Percentiles rank a stretch among this genome's conserved stretches.
Conservation (phyloP, 768 basidiomycete species). For the Aureoboletus auriporus region DNA sequence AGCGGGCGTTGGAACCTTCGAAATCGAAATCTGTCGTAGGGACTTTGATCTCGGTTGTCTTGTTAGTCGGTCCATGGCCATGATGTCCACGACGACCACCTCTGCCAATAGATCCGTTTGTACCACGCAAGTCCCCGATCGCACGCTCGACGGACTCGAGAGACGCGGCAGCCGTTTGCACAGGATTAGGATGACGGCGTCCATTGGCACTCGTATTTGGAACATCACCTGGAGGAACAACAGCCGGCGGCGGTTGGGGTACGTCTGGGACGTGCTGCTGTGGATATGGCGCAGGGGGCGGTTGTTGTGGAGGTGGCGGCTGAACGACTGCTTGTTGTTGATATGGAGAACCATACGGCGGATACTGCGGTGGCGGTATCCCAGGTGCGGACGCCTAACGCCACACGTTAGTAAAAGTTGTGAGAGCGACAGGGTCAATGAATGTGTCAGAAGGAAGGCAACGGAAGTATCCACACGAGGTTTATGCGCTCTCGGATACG, state of each 20-base stretch:
- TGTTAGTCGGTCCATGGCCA: conserved; percentile 23
- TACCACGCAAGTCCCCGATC: conserved; percentile 45
- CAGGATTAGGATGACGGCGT: conserved; percentile 41
- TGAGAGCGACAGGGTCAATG: not conserved
- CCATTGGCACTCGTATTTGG: conserved; percentile 24
- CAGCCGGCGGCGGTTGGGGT: conserved; percentile 14
- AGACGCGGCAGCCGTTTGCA: conserved; percentile 72
- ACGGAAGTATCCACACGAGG: conserved; percentile 51
- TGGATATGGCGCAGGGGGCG: conserved; percentile 24
- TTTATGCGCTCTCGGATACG: conserved; percentile 43
- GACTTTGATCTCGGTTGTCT: conserved; percentile 45
- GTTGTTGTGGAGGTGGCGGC: conserved; percentile 28
- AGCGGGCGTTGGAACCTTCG: conserved; percentile 68
- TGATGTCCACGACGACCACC: conserved; percentile 36
- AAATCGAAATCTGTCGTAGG: conserved; percentile 84
- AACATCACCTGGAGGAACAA: conserved; percentile 22
- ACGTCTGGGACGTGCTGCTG: conserved; percentile 27
- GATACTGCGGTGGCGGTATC: conserved; percentile 27
- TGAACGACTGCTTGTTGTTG: conserved; percentile 30
- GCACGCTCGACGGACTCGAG: conserved; percentile 67
- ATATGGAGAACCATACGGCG: conserved; percentile 29
- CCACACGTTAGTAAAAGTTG: conserved; percentile 10
- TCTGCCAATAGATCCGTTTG: conserved; percentile 34
- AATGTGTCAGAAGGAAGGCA: conserved; percentile 54
- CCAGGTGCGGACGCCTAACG: conserved; percentile 48